Base-by-base conservation (phyloP, 768 basidiomycete species). In the Lentinula sp. region DNA sequence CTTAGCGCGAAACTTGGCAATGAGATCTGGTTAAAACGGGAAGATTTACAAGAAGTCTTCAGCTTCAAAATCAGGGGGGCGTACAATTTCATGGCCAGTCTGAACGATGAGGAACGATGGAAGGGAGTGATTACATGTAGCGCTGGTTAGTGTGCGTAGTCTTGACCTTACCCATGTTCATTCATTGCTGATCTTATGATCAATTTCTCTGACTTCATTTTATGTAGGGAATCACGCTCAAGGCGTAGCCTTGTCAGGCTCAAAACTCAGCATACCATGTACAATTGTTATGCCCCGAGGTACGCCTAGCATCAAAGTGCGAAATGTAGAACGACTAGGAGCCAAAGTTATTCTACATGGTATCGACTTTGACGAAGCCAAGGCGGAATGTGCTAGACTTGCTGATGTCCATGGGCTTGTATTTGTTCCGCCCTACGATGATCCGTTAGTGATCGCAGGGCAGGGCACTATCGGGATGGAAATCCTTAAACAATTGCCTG, bases 21-120 rank as follows among this genome's bases (percentile, higher is more conserved):
- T 70, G 85, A 95, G 66, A 90, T 99, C 73, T 95, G 89, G 86
- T 83, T 99, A 61, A 99, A 99, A 76, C 85, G 97, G 28, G 97
- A 99, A 73, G 97, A 99, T 69, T 81, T 97, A 2, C 96, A 98
- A 50, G 89, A 93, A 68, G 97, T 99, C 18, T 99, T 99, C 73
- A 95, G 93, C 72, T 99, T 99, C 86, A 99, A 99, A 71, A 95
- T 98, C 51, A 82, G 97, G 4, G 97, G 97, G 23, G 97, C 97
- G 36, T 99, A 97, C 78, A 99, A 99, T 73, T 92, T 97, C 68
- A 99, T 99, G 96, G 93, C 93, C 20, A 83, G 83, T 72, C 78
- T 99, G 39, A 78, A 79, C 7, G 87, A 90, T 36, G 93, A 95
- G 60, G 96, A 98, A 70, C 81, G 93, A 61, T 95, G 95, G 92